Base-by-base conservation (phyloP, 2,329 filamentous ascomycete genomes). In the Colletotrichum noveboracense region DNA sequence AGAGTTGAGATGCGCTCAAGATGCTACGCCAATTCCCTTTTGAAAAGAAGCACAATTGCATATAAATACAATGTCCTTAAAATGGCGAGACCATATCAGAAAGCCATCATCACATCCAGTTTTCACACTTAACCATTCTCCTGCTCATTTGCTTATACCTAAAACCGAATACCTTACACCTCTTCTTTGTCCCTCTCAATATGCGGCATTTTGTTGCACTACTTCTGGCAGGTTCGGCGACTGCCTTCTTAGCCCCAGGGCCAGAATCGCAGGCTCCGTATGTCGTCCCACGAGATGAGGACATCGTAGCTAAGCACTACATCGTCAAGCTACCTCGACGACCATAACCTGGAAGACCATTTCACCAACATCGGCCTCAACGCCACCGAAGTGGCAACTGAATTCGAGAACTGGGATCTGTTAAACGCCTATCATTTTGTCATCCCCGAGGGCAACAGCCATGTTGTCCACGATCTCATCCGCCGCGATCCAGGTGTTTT, bases 141-240 rank as follows among this genome's bases (percentile, higher is more conserved):
- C 38, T n/a, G 16, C 9, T 4, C 16, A 43, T n/a, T 18, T n/a
- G 18, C n/a, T n/a, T 6, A 26, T 6, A 26, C 8, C 9, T n/a
- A 6, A 21, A 21, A 7, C 9, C 18, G 18, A 4, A 4, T 6
- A 48, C 43, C 18, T 48, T 2, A 12, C 4, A 21, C 18, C 43
- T 48, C 3, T 21, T 48, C 4, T 0, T 48, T 12, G 1, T 48
- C 1, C 1, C 9, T 3, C 18, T 21, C 18, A 48, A 48, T 21
- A 48, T 48, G 43, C 43, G 18, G 18, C 43, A 48, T 5, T 48
- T 2, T 48, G 9, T 48, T 48, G 18, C 43, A 4, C 2, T 21
- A 3, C 18, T 48, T n/a, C 43, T 48, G 18, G 18, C 43, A 48
- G 43, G 43, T 21, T 48, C 43, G 43, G 18, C 43, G 18, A 2